Evolutionary conservation across 2,329 filamentous ascomycete genomes (phyloP).

Genomic region (Cryphonectria parasitica): DNA sequence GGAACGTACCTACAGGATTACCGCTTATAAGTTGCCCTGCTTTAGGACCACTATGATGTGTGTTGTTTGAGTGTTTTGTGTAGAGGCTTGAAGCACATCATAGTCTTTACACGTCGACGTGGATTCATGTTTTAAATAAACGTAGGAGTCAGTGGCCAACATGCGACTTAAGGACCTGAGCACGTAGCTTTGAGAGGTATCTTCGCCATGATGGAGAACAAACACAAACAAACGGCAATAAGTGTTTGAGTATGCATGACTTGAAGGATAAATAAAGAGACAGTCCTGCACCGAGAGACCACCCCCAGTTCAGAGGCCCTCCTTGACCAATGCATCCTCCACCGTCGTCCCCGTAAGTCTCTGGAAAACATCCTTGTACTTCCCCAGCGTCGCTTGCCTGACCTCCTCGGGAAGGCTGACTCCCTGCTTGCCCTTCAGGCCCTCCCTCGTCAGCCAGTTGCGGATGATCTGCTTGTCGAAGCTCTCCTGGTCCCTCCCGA

Average conservation of each 20-base stretch:
- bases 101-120: background rate
- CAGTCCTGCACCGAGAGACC: background rate
- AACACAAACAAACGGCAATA: no score
- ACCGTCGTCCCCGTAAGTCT: constrained; percentile 64
- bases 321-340: constrained; percentile 37
- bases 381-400: constrained; percentile 66
- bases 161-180: no score
- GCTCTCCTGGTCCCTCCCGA: constrained; percentile 77
- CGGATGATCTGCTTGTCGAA: constrained; percentile 88
- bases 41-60: background rate
- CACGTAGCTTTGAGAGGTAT: background rate
- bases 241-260: background rate
- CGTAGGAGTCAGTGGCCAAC: background rate
- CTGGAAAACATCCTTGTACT: constrained; percentile 78
- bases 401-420: constrained; percentile 76
- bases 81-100: background rate
- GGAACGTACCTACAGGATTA: constrained; percentile 1
- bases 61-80: no score
- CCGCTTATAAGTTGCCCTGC: background rate
- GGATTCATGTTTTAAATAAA: background rate
- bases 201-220: no score
- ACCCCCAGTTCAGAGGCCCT: constrained; percentile 12
- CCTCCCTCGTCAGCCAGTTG: constrained; percentile 77
- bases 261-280: background rate
- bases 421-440: constrained; percentile 74